Evolutionary conservation across 495 filamentous ascomycete species (phyloP).

Genomic region (Copromyces sp.): DNA sequence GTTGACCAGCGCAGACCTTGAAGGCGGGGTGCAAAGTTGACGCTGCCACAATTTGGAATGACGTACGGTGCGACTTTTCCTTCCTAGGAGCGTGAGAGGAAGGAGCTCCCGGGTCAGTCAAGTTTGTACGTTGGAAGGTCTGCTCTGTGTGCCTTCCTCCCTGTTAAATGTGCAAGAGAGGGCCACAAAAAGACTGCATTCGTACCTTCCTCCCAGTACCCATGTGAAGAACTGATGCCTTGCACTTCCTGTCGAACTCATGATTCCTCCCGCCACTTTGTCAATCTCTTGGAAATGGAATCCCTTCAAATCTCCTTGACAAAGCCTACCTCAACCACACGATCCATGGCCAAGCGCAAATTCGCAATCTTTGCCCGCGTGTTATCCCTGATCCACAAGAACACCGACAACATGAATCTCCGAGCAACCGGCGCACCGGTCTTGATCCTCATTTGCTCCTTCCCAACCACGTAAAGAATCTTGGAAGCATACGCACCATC

Average conservation of each 20-base stretch:
- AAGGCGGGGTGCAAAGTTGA: not conserved
- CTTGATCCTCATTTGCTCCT: conserved; percentile 56
- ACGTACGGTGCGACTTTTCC: not conserved
- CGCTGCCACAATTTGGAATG: not conserved
- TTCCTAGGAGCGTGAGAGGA: not conserved
- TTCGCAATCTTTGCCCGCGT: conserved; percentile 53
- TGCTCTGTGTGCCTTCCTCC: not conserved
- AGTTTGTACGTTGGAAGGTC: not conserved
- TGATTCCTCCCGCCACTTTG: not conserved
- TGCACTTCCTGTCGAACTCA: too few relatives aligned
- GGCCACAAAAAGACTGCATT: not conserved
- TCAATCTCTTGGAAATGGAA: too few relatives aligned
- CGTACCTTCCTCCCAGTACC: not conserved
- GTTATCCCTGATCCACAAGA: conserved; percentile 63
- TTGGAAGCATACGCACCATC: conserved; percentile 50
- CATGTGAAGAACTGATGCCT: not conserved
- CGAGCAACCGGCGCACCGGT: conserved; percentile 33
- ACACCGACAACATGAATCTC: conserved; percentile 40
- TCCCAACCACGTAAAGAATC: conserved; percentile 60
- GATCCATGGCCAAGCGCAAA: conserved; percentile 49
- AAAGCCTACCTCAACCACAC: conserved; percentile 60
- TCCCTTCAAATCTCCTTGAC: conserved; percentile 48
- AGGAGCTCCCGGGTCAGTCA: not conserved
- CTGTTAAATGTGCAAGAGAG: not conserved
- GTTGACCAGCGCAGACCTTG: not conserved